Conservation (phyloP, 1,139 yeast species). For the Yamadazyma blattariae region DNA sequence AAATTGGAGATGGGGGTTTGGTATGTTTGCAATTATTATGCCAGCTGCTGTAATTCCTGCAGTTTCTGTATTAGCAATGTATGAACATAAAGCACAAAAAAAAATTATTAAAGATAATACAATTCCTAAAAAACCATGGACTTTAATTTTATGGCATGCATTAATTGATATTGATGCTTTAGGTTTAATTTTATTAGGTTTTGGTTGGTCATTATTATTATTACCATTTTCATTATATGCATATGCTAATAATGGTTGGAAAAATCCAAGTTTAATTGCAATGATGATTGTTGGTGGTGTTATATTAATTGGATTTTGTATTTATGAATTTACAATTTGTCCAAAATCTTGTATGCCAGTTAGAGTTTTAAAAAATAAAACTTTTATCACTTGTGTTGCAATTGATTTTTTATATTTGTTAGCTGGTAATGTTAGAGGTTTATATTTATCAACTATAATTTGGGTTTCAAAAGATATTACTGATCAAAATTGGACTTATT, state of each 20-base stretch:
- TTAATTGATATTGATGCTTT: slow-evolving; percentile 27
- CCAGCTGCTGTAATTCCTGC: slow-evolving; percentile 30
- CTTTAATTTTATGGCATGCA: slow-evolving; percentile 10
- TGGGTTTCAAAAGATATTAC: slow-evolving; percentile 20
- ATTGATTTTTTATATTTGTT: slow-evolving; percentile 21
- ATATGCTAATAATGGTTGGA: slow-evolving; percentile 26
- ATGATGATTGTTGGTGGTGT: slow-evolving; percentile 34
- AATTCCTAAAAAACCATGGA: slow-evolving; percentile 6
- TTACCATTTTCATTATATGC: slow-evolving; percentile 26
- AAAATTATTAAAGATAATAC: slow-evolving; percentile 3
- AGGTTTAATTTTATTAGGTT: slow-evolving; percentile 29
- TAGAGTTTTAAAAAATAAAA: slow-evolving; percentile 24
- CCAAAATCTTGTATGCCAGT: slow-evolving; percentile 32
- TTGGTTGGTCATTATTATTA: slow-evolving; percentile 29
- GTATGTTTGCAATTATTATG: slow-evolving; percentile 29
- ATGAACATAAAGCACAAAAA: slow-evolving; percentile 23
- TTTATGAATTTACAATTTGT: slow-evolving; percentile 24
- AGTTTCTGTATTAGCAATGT: slow-evolving; percentile 20
- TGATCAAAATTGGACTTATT: slow-evolving; percentile 27
- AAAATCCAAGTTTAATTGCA: slow-evolving; percentile 34
- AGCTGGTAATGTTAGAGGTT: slow-evolving; percentile 16
- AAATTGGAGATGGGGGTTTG: slow-evolving; percentile 41
- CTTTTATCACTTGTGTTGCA: slow-evolving; percentile 17
- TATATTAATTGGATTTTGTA: slow-evolving; percentile 19
- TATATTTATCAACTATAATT: slow-evolving; percentile 10